These are phyloP conservation scores for Rhododendron mucronatum DNA, from an alignment of 148 eudicot genomes.

Conservation along the genomic window DNA sequence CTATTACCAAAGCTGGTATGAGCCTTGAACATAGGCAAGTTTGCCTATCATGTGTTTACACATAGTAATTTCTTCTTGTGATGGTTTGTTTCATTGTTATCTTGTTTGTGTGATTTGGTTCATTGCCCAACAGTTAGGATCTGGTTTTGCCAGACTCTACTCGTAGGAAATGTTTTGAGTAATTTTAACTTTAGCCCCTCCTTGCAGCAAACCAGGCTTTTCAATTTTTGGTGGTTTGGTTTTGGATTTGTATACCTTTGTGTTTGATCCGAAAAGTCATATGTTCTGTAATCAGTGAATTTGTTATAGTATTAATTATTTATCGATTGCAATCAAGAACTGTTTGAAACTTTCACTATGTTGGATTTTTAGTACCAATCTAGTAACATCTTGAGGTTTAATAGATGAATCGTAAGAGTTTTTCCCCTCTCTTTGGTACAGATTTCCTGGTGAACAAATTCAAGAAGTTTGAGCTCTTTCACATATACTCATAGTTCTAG, in stretches of 20 bases:
- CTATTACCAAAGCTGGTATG: neutral
- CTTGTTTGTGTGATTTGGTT: neutral
- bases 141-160: neutral
- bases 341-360: neutral
- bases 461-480: neutral
- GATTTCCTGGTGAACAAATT: neutral
- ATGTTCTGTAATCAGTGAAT: neutral
- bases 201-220: neutral
- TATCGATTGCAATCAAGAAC: neutral
- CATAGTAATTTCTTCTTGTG: neutral
- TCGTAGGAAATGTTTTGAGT: neutral
- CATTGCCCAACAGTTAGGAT: neutral
- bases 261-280: neutral
- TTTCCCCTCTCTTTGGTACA: constrained; percentile 6
- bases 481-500: neutral
- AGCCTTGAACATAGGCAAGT: neutral
- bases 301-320: neutral
- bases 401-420: neutral
- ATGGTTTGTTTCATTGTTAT: neutral
- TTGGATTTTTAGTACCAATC: neutral
- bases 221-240: neutral
- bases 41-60: neutral
- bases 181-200: neutral
- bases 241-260: neutral
- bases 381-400: neutral